phyloP scores from a whole-genome alignment of 345 rosid genomes.

The Iberis pinnata region DNA sequence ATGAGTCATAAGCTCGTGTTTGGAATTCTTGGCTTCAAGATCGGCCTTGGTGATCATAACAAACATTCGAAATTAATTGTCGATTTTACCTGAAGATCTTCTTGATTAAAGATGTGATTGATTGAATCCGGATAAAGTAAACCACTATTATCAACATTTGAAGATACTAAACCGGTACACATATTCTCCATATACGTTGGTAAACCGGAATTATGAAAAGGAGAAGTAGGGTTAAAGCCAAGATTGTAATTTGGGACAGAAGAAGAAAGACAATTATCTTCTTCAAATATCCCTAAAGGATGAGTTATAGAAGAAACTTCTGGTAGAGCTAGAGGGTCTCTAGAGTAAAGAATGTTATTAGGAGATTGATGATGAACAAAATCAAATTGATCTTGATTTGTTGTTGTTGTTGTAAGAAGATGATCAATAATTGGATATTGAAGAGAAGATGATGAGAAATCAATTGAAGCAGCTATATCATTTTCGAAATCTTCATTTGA shows the following conservation, averaged over 20 bases:
- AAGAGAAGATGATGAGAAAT: slow-evolving; percentile 62
- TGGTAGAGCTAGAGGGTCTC: slow-evolving; percentile 17
- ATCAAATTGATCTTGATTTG: slow-evolving; percentile 49
- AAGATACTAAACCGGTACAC: slow-evolving; percentile 35
- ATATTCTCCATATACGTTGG: slow-evolving; percentile 34
- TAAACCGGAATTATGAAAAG: slow-evolving; percentile 39
- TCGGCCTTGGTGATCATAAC: too few species aligned
- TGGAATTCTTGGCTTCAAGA: too few species aligned
- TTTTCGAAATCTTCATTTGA: slow-evolving; percentile 62
- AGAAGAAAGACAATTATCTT: slow-evolving; percentile 69
- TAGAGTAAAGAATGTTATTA: slow-evolving; percentile 13
- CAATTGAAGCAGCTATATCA: slow-evolving; percentile 71
- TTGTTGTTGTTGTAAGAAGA: slow-evolving; percentile 20
- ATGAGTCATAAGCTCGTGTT: too few species aligned
- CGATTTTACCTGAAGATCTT: slow-evolving; percentile 66
- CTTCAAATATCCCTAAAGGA: slow-evolving; percentile 44
- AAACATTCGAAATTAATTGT: too few species aligned
- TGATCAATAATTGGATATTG: slow-evolving; percentile 41
- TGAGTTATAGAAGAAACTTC: slow-evolving; percentile 11
- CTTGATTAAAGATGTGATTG: slow-evolving; percentile 41
- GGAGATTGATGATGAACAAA: slow-evolving; percentile 32
- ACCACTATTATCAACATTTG: slow-evolving; percentile 55
- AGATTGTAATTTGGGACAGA: slow-evolving; percentile 54
- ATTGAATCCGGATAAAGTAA: slow-evolving; percentile 47
- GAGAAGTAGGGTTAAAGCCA: slow-evolving; percentile 50